Base-by-base conservation (phyloP, 2,329 filamentous ascomycete genomes). In the Nigrospora oryzae region DNA sequence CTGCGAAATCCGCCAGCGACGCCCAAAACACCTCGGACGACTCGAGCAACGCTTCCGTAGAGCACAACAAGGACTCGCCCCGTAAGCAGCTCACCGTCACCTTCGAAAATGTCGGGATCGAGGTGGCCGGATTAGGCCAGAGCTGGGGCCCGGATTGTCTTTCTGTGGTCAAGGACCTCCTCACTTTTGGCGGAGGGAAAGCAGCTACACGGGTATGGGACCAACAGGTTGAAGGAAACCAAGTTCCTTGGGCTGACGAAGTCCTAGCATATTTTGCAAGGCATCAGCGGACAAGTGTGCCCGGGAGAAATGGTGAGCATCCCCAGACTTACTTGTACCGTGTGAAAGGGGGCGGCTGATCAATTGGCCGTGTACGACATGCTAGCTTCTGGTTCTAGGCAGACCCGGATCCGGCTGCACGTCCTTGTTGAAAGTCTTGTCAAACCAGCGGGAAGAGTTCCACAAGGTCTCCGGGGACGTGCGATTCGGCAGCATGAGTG, bases 241-340 rank as follows among this genome's bases (percentile, higher is more conserved):
- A 7, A 28, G 23, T 7, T 28, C 10, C 23, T 28, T 10, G 5
- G 23, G 10, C 23, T 28, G 8, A 28, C 23, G 8, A 7, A 7
- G 5, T 28, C 11, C 8, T 51, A 68, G 66, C 63, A 63, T 4
- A 69, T 69, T 19, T 48, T 69, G 2, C 61, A 65, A 33, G 54
- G 63, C 31, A 50, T 66, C 2, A 62, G 53, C 16, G 66, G 66
- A 1, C 66, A 69, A 43, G 63, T 68, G 1, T 59, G 58, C 5
- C 66, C 66, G 0, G 66, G 66, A 1, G 66, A 69, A 47, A 69
- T 68, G 65, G 66, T 69, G 59, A 34, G 53, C 32, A n/a, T 3
- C 5, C 28, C 35, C 41, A 23, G 3, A 31, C n/a, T 4, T 36
- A 11, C 17, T 6, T 23, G 19, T 23, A 4, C 34, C 15, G 6